Evolutionary conservation across 805 yeast genomes (phyloP).

Genomic region (Cyberlindnera misumaiensis): DNA sequence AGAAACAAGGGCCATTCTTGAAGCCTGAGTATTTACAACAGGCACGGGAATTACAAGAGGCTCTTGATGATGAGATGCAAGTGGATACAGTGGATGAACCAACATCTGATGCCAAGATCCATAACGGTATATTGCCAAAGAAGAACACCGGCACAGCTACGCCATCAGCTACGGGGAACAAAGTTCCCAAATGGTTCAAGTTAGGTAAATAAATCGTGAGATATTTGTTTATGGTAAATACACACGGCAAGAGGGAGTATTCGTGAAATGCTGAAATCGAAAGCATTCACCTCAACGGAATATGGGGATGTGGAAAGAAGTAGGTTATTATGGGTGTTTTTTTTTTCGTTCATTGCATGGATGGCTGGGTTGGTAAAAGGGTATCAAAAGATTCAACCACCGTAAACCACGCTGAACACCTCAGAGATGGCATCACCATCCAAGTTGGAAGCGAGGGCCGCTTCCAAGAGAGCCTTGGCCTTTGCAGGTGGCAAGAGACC

Average conservation of each 20-base stretch:
- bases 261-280: too few species aligned
- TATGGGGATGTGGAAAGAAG: too few species aligned
- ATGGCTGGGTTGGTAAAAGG: too few species aligned
- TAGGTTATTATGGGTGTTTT: too few species aligned
- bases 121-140: conserved; percentile 17
- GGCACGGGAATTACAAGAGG: conserved; percentile 29
- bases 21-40: conserved; percentile 22
- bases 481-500: conserved; percentile 49
- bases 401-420: conserved; percentile 47
- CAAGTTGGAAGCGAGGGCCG: conserved; percentile 36
- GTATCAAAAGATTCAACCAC: conserved; percentile 29
- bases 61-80: conserved; percentile 17
- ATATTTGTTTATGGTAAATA: too few species aligned
- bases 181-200: conserved; percentile 35
- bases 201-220: conserved; percentile 28
- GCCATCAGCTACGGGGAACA: conserved; percentile 11
- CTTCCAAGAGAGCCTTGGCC: conserved; percentile 41
- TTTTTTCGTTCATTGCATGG: too few species aligned
- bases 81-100: conserved; percentile 10
- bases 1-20: conserved; percentile 21
- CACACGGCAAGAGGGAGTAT: too few species aligned
- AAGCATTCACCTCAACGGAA: too few species aligned
- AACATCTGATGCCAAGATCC: conserved; percentile 9
- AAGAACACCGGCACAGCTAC: background rate
- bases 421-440: conserved; percentile 29